These are phyloP conservation scores for Neospermospora avenae DNA, from an alignment of 2,329 filamentous ascomycete species.

Conservation along the genomic window DNA sequence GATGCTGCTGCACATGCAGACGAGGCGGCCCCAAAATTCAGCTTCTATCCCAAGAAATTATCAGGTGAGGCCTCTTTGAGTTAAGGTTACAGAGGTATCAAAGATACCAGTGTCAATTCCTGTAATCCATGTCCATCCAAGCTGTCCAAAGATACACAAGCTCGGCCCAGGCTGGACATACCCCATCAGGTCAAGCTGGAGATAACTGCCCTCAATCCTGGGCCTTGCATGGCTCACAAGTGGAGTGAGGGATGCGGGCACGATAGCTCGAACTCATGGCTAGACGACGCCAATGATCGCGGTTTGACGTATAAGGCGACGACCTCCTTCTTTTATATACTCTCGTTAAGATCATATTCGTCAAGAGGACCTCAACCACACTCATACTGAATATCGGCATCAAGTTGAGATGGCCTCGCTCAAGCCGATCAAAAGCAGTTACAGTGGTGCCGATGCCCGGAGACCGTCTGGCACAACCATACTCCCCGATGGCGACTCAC, in stretches of 20 bases:
- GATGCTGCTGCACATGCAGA: background rate
- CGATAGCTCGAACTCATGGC: conserved; percentile 1
- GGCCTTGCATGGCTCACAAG: background rate
- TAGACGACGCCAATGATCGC: conserved; percentile 3
- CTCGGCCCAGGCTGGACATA: conserved; percentile 21
- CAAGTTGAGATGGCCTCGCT: conserved; percentile 15
- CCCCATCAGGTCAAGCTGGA: conserved; percentile 13
- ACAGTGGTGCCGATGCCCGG: conserved; percentile 14
- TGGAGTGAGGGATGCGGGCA: background rate
- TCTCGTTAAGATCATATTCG: background rate
- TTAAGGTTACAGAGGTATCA: background rate
- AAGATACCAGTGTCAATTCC: background rate
- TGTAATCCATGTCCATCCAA: background rate
- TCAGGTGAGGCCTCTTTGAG: background rate
- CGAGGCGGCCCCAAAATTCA: background rate
- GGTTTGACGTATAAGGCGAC: background rate
- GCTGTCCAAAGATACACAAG: conserved; percentile 13
- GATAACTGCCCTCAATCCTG: conserved; percentile 20
- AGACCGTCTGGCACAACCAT: conserved; percentile 46
- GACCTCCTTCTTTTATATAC: background rate
- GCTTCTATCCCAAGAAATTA: background rate
- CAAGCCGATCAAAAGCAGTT: conserved; percentile 14
- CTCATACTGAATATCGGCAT: background rate
- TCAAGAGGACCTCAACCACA: background rate
- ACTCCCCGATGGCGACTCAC: conserved; percentile 45